Percentiles rank a stretch among this genome's conserved stretches.
These are phyloP conservation scores for Protomyces gravidus DNA, from an alignment of 1,139 yeast species.

Conservation along the genomic window DNA sequence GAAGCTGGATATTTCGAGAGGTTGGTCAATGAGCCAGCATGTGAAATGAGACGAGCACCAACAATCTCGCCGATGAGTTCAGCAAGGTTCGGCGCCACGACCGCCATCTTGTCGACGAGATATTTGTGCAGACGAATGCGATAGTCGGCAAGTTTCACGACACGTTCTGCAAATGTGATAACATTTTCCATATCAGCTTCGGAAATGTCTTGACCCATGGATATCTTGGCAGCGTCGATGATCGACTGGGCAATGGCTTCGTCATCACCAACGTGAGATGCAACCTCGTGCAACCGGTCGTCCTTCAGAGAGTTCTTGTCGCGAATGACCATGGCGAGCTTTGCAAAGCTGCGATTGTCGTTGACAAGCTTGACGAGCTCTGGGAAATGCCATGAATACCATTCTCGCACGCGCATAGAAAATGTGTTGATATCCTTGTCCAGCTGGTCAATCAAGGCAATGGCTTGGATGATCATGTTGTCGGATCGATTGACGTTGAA, in stretches of 20 bases:
- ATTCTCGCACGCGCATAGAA: conserved; percentile 88
- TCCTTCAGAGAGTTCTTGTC: conserved; percentile 77
- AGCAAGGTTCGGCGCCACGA: conserved; percentile 96
- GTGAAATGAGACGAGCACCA: conserved; percentile 97
- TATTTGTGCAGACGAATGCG: conserved; percentile 88
- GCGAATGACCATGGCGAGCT: conserved; percentile 72
- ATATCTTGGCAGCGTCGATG: conserved; percentile 91
- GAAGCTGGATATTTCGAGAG: conserved; percentile 98
- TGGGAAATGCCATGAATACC: conserved; percentile 99
- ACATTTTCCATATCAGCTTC: conserved; percentile 82
- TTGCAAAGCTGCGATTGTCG: conserved; percentile 83
- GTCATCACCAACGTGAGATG: conserved; percentile 85
- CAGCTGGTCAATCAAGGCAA: conserved; percentile 90
- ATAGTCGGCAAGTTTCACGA: conserved; percentile 89
- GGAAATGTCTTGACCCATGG: conserved; percentile 97
- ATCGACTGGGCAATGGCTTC: conserved; percentile 90
- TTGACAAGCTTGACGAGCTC: conserved; percentile 95
- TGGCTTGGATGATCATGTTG: conserved; percentile 98
- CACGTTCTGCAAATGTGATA: conserved; percentile 85
- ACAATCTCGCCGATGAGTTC: conserved; percentile 95
- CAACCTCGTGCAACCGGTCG: conserved; percentile 81
- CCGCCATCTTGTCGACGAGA: conserved; percentile 90
- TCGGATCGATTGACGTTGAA: conserved; percentile 97
- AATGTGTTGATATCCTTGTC: conserved; percentile 97
- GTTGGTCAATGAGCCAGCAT: conserved; percentile 90